Conservation (phyloP, 2,329 filamentous ascomycete species). For the Pezizomycotina sp. region DNA sequence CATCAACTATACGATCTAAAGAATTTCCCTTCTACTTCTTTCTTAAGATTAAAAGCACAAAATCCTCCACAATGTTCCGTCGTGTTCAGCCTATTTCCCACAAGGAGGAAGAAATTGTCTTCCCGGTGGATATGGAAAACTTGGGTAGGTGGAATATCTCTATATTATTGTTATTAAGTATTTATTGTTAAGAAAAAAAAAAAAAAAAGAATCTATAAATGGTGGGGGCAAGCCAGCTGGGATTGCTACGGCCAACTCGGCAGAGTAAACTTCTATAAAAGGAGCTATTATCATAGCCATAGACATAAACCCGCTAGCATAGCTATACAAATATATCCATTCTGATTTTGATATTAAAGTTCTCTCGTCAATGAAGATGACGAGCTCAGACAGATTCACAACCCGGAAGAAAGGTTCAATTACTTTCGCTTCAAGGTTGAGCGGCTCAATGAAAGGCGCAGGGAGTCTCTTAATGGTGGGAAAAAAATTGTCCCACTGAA, state of each 20-base stretch:
- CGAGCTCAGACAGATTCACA: slow-evolving; percentile 52
- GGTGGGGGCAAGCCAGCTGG: too few relatives aligned
- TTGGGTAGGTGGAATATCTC: slow-evolving; percentile 50
- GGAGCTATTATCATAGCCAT: not conserved
- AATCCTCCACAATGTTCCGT: slow-evolving; percentile 49
- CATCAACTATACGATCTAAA: too few relatives aligned
- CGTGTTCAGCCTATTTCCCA: slow-evolving; percentile 41
- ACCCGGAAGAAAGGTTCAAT: slow-evolving; percentile 55
- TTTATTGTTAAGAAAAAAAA: too few relatives aligned
- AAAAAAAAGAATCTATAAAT: too few relatives aligned
- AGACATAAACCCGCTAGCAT: not conserved
- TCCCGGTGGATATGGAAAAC: slow-evolving; percentile 46
- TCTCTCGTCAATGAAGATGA: slow-evolving; percentile 65
- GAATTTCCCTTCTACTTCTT: too few relatives aligned
- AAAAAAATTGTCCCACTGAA: slow-evolving; percentile 6
- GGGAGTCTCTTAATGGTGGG: slow-evolving; percentile 56
- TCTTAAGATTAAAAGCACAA: too few relatives aligned
- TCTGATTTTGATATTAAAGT: slow-evolving; percentile 31
- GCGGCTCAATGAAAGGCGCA: slow-evolving; percentile 61
- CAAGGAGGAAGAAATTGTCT: slow-evolving; percentile 54
- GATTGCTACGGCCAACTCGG: too few relatives aligned
- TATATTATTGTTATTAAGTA: too few relatives aligned
- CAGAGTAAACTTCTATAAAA: not conserved
- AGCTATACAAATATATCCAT: not conserved
- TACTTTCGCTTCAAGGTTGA: slow-evolving; percentile 49